Evolutionary conservation across 257 asterid species (phyloP).

Genomic region (Solanum chilense): DNA sequence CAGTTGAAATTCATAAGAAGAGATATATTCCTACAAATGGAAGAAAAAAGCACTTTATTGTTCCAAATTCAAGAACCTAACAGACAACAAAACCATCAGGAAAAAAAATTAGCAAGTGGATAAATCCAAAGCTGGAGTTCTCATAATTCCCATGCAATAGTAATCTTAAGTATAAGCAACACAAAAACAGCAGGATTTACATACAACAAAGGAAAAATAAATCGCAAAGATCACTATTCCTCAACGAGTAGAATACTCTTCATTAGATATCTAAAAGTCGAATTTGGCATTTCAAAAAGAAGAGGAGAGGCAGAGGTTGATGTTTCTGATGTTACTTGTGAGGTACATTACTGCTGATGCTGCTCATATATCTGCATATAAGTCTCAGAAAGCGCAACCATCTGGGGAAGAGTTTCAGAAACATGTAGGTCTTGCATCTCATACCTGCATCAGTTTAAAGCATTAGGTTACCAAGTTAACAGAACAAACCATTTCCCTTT

Average conservation of each 20-base stretch:
- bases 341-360: conserved; percentile 32
- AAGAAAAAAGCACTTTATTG: neutral
- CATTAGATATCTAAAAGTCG: neutral
- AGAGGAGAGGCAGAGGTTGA: neutral
- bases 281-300: neutral
- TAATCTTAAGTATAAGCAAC: neutral
- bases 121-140: neutral
- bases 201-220: neutral
- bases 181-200: neutral
- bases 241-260: neutral
- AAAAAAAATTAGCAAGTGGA: neutral
- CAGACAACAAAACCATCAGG: neutral
- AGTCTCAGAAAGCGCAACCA: conserved; percentile 92
- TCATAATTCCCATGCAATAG: neutral
- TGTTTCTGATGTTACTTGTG: neutral
- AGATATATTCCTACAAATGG: neutral
- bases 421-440: conserved; percentile 98
- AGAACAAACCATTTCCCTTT: neutral
- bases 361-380: conserved; percentile 97
- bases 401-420: conserved; percentile 83
- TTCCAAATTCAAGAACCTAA: neutral
- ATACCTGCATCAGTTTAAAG: conserved; percentile 40
- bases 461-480: neutral
- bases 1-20: neutral
- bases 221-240: neutral